These are phyloP conservation scores for Pleurotus tuoliensis DNA, from an alignment of 768 basidiomycete species.

Conservation along the genomic window DNA sequence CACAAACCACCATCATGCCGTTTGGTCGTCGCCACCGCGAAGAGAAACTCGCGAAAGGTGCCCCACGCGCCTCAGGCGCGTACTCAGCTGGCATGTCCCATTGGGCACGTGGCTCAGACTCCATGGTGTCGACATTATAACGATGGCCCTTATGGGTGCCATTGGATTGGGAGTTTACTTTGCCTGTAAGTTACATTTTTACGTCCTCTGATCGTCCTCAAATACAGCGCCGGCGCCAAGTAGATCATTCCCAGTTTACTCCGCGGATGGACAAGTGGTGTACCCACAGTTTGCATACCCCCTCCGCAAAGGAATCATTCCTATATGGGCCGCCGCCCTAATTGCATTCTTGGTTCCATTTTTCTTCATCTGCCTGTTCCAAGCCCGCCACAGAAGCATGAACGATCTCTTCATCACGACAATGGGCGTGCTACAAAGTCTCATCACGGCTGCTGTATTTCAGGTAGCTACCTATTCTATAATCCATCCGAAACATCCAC, in stretches of 20 bases:
- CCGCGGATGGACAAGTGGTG: slow-evolving; percentile 43
- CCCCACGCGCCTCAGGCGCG: neutral
- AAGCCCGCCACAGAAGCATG: slow-evolving; percentile 42
- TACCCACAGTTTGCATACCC: slow-evolving; percentile 53
- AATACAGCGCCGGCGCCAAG: slow-evolving; percentile 36
- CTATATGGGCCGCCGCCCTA: slow-evolving; percentile 49
- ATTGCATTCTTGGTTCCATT: slow-evolving; percentile 54
- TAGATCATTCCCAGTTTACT: slow-evolving; percentile 41
- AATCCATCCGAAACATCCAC: neutral
- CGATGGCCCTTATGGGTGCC: too few relatives aligned
- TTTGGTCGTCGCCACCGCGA: neutral
- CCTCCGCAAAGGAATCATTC: slow-evolving; percentile 46
- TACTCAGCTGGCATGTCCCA: slow-evolving; percentile 27
- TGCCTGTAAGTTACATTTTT: slow-evolving; percentile 29
- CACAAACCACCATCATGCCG: neutral
- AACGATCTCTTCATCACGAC: slow-evolving; percentile 46
- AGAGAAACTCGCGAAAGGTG: neutral
- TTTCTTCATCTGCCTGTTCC: slow-evolving; percentile 52
- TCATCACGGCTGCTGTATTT: slow-evolving; percentile 41
- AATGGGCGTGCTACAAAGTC: slow-evolving; percentile 48
- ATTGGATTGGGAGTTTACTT: slow-evolving; percentile 49
- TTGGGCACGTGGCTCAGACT: slow-evolving; percentile 35
- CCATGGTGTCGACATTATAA: slow-evolving; percentile 48
- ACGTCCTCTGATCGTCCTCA: neutral
- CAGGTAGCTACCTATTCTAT: slow-evolving; percentile 18